Evolutionary conservation across 306 rosid genomes (phyloP), one percentile per base, ranked within the genome.

Genomic region (peach (Prunus persica)): DNA sequence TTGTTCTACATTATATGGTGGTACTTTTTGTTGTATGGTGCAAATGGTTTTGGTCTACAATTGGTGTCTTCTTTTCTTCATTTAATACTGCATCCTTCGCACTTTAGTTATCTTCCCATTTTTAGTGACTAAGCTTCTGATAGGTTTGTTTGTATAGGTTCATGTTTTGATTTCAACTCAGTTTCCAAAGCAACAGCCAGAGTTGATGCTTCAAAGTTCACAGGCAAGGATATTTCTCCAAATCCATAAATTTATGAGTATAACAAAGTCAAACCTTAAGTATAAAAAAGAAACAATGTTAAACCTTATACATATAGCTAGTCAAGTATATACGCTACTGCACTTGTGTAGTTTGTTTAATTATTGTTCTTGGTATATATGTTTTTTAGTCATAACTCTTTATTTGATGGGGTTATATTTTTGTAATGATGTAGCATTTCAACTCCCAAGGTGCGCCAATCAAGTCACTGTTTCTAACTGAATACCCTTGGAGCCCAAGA

Each of bases 401-500:
- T 22, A 18, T 47, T 41, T 76, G 68, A 65, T 22, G 22, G 51
- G 72, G 67, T 54, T 25, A 13, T 54, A 64, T 71, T 71, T 27
- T 66, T 64, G 69, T 45, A 41, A 67, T 78, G 76, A 12, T 85
- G 80, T 51, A 93, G 98, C 96, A 91, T 88, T 87, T 88, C 80
- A 91, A 82, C 88, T 54, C 88, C 50, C 97, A 87, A 65, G 88
- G 91, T 84, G 88, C 80, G 67, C 98, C 96, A 19, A 69, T 87
- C 25, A 91, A 91, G 77, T 93, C 97, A 0, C 82, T 84, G 52
- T 79, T 69, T 12, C 63, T 89, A 8, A 74, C 80, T n/a, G 92
- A 91, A 41, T 93, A 80, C 74, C 98, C 96, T 24, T 93, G 93
- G 91, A 93, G 98, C 82, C 98, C 98, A 5, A 89, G 98, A 87